Evolutionary conservation across 768 basidiomycete genomes (phyloP), one percentile per base, ranked within the genome.

Genomic region (Tricholoma bakamatsutake): DNA sequence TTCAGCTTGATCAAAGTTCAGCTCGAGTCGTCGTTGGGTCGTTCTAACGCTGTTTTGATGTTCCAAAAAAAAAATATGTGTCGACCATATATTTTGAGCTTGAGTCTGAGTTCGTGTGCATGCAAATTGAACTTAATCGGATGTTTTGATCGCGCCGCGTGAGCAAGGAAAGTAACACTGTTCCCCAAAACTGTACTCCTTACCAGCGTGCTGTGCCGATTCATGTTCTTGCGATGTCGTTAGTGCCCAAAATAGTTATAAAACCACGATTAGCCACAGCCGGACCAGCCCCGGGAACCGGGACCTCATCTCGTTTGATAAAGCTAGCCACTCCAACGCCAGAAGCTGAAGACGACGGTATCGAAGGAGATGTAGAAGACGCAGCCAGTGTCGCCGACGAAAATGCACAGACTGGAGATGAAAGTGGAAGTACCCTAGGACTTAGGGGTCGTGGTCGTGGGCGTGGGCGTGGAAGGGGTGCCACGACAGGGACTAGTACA

Each of bases 221-320:
- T 24, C 11, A n/a, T 9, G 5, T 40, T n/a, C 6, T 31, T 40
- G 59, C 54, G 53, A 55, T 53, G 45, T 45, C 58, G 18, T 45
- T 48, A n/a, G 55, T 61, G n/a, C 60, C 76, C 34, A 81, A 79
- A 71, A 81, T 81, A 56, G 71, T 81, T 51, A 79, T 81, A 52
- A 79, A 76, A 62, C 72, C 78, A 18, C 71, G 77, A 43, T 53
- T 61, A 33, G 60, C 21, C 21, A 24, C 71, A 40, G 58, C 69
- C 52, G 57, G 28, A 53, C 66, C 45, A 63, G 64, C 48, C 56
- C 63, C 67, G 31, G 58, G 63, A 10, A 58, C 65, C 52, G 62
- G 58, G n/a, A 68, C 67, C 15, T 66, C 62, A 24, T 59, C 64
- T 27, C 60, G 62, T 47, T 43, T 62, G 24, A 61, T 64, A 43